Base-by-base conservation (phyloP, 306 rosid genomes). In the Comarum palustre region DNA sequence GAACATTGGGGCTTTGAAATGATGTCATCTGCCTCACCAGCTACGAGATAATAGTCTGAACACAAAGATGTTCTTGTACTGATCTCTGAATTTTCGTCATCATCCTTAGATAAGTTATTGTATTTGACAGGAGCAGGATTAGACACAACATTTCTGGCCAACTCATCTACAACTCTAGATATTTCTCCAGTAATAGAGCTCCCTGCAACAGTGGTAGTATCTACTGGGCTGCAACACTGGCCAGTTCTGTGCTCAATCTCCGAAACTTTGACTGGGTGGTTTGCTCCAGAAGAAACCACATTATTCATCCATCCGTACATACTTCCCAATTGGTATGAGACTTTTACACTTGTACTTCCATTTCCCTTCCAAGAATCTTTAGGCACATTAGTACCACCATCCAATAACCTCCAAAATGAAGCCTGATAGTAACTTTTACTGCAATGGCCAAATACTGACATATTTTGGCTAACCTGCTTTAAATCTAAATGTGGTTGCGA, bases 41-140 rank as follows among this genome's bases (percentile, higher is more conserved):
- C 78, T 74, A 88, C 66, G 69, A 80, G 91, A 73, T 73, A 78
- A 77, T 86, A 85, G 83, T 86, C 90, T 45, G 88, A 71, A 87
- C 75, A 68, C 72, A 85, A 75, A 78, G 91, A 65, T 45, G 82
- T 75, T 73, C 78, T 75, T 65, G 73, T 42, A 31, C 71, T 65
- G 62, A 46, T 72, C 69, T 74, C 81, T 68, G 38, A 73, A 25
- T 78, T 73, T 58, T 24, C 81, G 41, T 51, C 75, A 38, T 75
- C 73, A 71, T 73, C 68, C 55, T 79, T 74, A 39, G 68, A 62
- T 31, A 43, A 75, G 79, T 66, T 70, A 74, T 72, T 67, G 32
- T 31, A 39, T 46, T 58, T 31, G 57, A 66, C 34, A 69, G 76
- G 27, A 69, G 72, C 71, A 69, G 78, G 74, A 74, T 73, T 31